These are phyloP conservation scores for Macrocybe gigantea DNA, from an alignment of 768 basidiomycete species.

Conservation along the genomic window DNA sequence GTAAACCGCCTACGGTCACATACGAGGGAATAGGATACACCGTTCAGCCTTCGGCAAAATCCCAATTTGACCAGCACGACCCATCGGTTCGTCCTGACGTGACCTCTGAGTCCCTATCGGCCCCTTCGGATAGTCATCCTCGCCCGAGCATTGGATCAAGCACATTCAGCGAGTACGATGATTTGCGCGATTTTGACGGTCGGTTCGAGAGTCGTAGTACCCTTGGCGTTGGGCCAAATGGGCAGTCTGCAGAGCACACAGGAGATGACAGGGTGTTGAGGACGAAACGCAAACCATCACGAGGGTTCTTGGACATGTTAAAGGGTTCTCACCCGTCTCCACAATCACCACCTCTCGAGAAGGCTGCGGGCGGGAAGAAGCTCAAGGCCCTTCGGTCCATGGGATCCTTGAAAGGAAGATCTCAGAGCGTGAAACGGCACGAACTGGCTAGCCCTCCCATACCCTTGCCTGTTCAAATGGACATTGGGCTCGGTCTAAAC, in stretches of 20 bases:
- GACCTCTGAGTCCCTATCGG: conserved; percentile 23
- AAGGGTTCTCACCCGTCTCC: conserved; percentile 42
- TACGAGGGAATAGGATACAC: conserved; percentile 86
- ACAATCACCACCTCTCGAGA: conserved; percentile 36
- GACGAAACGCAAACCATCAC: conserved; percentile 54
- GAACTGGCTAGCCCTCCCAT: conserved; percentile 44
- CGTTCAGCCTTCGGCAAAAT: conserved; percentile 27
- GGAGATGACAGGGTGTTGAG: conserved; percentile 30
- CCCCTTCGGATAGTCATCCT: conserved; percentile 33
- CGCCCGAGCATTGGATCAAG: conserved; percentile 72
- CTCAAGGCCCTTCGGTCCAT: conserved; percentile 76
- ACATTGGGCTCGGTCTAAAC: conserved; percentile 50
- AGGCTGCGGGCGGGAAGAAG: conserved; percentile 37
- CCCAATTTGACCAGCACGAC: conserved; percentile 10
- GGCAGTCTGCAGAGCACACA: conserved; percentile 11
- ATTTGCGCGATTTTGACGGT: conserved; percentile 81
- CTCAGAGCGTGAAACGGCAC: conserved; percentile 27
- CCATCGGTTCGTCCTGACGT: conserved; percentile 23
- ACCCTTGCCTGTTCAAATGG: conserved; percentile 48
- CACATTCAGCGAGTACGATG: conserved; percentile 82
- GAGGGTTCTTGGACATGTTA: conserved; percentile 60
- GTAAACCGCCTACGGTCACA: conserved; percentile 83
- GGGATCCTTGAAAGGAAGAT: conserved; percentile 67
- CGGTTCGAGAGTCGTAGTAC: conserved; percentile 81
- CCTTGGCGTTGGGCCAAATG: conserved; percentile 38